phyloP scores from a whole-genome alignment of 2,329 filamentous ascomycete genomes.

The Anthostomella pinea region DNA sequence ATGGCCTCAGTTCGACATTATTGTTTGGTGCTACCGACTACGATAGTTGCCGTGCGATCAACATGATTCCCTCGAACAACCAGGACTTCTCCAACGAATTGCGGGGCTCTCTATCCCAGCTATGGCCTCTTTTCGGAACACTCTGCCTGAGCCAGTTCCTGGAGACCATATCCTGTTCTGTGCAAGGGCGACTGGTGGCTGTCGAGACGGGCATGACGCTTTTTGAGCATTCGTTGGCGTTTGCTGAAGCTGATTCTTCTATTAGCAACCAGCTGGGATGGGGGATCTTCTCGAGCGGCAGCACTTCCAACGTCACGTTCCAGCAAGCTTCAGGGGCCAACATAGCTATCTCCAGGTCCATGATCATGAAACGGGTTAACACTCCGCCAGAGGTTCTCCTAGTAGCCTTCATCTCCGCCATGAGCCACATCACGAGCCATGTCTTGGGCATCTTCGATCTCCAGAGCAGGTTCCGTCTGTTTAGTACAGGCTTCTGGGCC shows the following conservation, averaged over 20 bases:
- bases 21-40: slow-evolving; percentile 72
- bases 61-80: slow-evolving; percentile 63
- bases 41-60: slow-evolving; percentile 70
- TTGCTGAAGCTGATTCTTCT: slow-evolving; percentile 90
- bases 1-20: slow-evolving; percentile 67
- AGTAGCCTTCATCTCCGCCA: slow-evolving; percentile 81
- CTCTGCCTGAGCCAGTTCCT: slow-evolving; percentile 78
- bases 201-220: slow-evolving; percentile 94
- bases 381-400: slow-evolving; percentile 86
- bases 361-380: slow-evolving; percentile 78
- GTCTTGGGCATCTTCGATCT: slow-evolving; percentile 75
- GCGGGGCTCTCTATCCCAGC: slow-evolving; percentile 72
- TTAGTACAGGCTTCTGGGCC: slow-evolving; percentile 88
- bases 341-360: slow-evolving; percentile 56
- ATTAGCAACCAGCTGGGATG: slow-evolving; percentile 77
- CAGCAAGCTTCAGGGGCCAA: slow-evolving; percentile 37
- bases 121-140: slow-evolving; percentile 73
- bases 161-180: slow-evolving; percentile 81
- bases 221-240: slow-evolving; percentile 93
- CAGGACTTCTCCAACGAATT: slow-evolving; percentile 52
- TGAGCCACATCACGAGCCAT: slow-evolving; percentile 86
- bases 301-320: slow-evolving; percentile 41
- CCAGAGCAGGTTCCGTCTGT: slow-evolving; percentile 74
- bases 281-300: slow-evolving; percentile 55
- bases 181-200: slow-evolving; percentile 76